Evolutionary conservation across 345 rosid species (phyloP).

Genomic region (Dimocarpus longan): DNA sequence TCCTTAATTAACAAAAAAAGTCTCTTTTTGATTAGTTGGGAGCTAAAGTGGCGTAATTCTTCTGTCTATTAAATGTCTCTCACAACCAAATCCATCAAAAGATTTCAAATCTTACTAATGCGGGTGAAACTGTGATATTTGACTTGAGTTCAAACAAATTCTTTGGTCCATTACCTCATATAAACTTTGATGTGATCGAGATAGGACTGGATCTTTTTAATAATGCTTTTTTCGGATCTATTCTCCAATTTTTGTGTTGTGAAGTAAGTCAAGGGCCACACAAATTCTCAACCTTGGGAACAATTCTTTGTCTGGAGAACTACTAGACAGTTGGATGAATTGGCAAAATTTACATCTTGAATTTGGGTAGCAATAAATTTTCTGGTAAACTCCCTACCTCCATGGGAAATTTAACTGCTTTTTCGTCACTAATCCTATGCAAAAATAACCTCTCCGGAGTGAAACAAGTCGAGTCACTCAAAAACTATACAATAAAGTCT

Average conservation of each 20-base stretch:
- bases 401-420: constrained; percentile 16
- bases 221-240: constrained; percentile 27
- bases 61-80: constrained; percentile 16
- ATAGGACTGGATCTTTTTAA: constrained; percentile 25
- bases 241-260: constrained; percentile 18
- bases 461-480: not conserved
- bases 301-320: constrained; percentile 19
- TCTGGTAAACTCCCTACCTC: constrained; percentile 26
- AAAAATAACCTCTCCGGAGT: not conserved
- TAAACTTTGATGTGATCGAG: not conserved
- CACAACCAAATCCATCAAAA: constrained; percentile 25
- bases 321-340: constrained; percentile 31
- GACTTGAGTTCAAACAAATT: constrained; percentile 26
- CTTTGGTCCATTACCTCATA: constrained; percentile 18
- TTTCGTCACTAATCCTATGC: constrained; percentile 22
- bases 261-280: not conserved
- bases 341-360: constrained; percentile 15
- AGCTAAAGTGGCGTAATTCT: no score
- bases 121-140: not conserved
- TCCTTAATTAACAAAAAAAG: no score
- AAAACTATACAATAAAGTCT: no score
- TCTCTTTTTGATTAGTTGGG: no score
- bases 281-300: not conserved
- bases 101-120: not conserved
- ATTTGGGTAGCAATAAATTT: constrained; percentile 18